Evolutionary conservation across 441 rosid species (phyloP).

Genomic region (Eugenia klotzschiana): DNA sequence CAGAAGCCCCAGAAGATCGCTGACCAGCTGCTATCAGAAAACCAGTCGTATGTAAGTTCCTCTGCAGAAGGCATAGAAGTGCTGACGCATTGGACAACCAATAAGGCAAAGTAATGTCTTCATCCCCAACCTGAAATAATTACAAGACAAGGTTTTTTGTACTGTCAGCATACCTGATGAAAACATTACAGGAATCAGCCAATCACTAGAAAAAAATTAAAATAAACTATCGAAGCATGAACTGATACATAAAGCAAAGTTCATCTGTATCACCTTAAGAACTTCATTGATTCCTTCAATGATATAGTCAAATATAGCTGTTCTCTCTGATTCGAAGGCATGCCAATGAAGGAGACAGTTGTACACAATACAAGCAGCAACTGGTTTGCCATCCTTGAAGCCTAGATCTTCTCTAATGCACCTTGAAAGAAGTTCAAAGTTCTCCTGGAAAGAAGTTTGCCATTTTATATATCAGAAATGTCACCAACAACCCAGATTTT

Average conservation of each 20-base stretch:
- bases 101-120: slow-evolving; percentile 56
- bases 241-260: neutral
- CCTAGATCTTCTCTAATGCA: slow-evolving; percentile 85
- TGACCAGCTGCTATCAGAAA: slow-evolving; percentile 47
- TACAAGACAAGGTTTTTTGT: neutral
- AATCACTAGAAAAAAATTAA: neutral
- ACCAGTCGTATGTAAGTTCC: slow-evolving; percentile 70
- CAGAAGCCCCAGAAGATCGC: slow-evolving; percentile 41
- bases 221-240: neutral
- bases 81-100: slow-evolving; percentile 93
- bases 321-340: slow-evolving; percentile 88
- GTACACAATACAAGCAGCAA: slow-evolving; percentile 83
- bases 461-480: neutral
- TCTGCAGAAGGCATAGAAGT: slow-evolving; percentile 85
- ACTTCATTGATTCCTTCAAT: slow-evolving; percentile 83
- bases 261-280: slow-evolving; percentile 44
- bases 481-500: neutral
- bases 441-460: slow-evolving; percentile 40
- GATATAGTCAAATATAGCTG: slow-evolving; percentile 74
- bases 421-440: slow-evolving; percentile 71
- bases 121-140: slow-evolving; percentile 66
- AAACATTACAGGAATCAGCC: neutral
- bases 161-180: neutral
- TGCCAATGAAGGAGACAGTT: slow-evolving; percentile 93
- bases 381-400: slow-evolving; percentile 66